Evolutionary conservation across 257 asterid species (phyloP), one percentile per base, ranked within the genome.

Genomic region (Salvia miltiorrhiza): DNA sequence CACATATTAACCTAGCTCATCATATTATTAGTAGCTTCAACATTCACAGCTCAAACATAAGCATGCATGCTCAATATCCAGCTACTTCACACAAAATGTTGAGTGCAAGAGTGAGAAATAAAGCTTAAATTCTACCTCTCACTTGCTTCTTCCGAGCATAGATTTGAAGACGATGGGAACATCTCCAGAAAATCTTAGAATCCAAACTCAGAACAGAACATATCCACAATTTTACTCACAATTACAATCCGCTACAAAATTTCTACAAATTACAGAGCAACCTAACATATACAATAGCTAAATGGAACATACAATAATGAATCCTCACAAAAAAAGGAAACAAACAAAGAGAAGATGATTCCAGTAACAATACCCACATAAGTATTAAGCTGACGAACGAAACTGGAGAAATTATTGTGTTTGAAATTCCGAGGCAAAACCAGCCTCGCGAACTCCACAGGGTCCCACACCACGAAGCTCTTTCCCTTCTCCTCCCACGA

Each of bases 361-460:
- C 74, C 53, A 63, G 63, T 33, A 32, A 67, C 2, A 67, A 72
- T 87, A 89, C 96, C 89, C 86, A 89, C 96, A 67, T 89, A 90
- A 58, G 95, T 90, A 64, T 90, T 86, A 10, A 74, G 70, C 63
- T 74, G 73, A 67, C 78, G 57, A 26, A 69, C 63, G 44, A 70
- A 70, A 32, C 74, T 73, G 37, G 68, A 63, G 43, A 71, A 71
- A 71, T 71, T 72, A 10, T 72, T 63, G 59, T 72, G 77, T 66
- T 72, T 72, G 58, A 72, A 63, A 63, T 63, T 63, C 41, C 66
- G 56, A 19, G 77, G 65, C 71, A 71, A 71, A 62, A 71, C 16
- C 3, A 13, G 2, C 37, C 56, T 61, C 24, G 76, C 56, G 40
- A 72, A 72, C 40, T 63, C 66, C 7, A 53, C 2, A 40, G 65